Evolutionary conservation across 2,329 filamentous ascomycete species (phyloP).

Genomic region (Hypoxylon sp.): DNA sequence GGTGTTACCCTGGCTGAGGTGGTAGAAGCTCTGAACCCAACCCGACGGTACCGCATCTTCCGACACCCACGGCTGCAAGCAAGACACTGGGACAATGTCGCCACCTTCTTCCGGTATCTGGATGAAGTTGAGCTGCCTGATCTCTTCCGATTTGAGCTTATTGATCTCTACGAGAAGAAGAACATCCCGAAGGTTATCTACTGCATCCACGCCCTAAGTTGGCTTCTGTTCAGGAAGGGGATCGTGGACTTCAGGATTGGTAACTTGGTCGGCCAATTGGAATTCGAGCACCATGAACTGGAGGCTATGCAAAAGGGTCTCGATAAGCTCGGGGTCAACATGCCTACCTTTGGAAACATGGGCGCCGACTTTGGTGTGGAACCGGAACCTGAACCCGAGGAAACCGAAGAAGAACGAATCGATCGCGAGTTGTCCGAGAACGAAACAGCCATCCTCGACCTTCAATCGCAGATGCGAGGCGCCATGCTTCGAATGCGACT

Average conservation of each 20-base stretch:
- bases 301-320: conserved; percentile 97
- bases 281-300: conserved; percentile 97
- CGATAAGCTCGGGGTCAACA: conserved; percentile 92
- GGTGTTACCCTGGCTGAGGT: conserved; percentile 96
- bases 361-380: conserved; percentile 94
- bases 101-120: conserved; percentile 93
- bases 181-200: conserved; percentile 99
- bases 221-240: conserved; percentile 95
- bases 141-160: conserved; percentile 95
- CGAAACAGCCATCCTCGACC: conserved; percentile 78
- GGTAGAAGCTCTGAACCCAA: conserved; percentile 88
- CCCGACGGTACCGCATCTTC: conserved; percentile 85
- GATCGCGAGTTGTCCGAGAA: conserved; percentile 85
- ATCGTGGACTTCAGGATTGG: conserved; percentile 97
- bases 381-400: conserved; percentile 80
- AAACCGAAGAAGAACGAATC: conserved; percentile 91
- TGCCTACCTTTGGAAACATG: conserved; percentile 99
- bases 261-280: conserved; percentile 94
- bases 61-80: conserved; percentile 88
- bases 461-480: conserved; percentile 90
- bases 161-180: conserved; percentile 99
- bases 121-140: conserved; percentile 94
- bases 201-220: conserved; percentile 96
- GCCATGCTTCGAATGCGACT: conserved; percentile 83
- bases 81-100: conserved; percentile 97